Base-by-base conservation (phyloP, 192 early-diverging fungal genomes). In the Thoreauomyces humboldtii region DNA sequence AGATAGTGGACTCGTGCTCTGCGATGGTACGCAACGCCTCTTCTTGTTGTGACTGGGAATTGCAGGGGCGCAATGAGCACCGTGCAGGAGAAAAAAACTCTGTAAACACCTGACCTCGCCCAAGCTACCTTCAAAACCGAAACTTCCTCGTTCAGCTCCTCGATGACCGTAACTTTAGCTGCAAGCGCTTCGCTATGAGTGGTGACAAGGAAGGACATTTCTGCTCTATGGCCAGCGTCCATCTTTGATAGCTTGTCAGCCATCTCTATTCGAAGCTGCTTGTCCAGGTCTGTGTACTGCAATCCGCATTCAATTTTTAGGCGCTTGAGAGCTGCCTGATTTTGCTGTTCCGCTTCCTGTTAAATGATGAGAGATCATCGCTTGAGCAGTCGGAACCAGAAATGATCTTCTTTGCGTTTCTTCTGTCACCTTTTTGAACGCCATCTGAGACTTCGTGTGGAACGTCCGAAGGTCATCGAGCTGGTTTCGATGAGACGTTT, bases 381-480 rank as follows among this genome's bases (percentile, higher is more conserved):
- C 17, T 12, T 41, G 11, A 41, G 38, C 11, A 41, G 38, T 17
- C 17, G 17, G 38, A 12, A 57, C 17, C n/a, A n/a, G n/a, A n/a
- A n/a, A n/a, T n/a, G n/a, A n/a, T n/a, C 59, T 6, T 43, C 7
- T 22, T 17, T 33, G 7, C 33, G 43, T 24, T 7, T 29, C 27
- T 46, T 9, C 7, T 7, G 2, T 31, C 29, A 79, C 77, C 72
- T 76, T 80, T 57, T 81, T 77, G 34, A 67, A 67, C 35, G 57
- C 59, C 7, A 81, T 21, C 14, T 67, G 46, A 46, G 67, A 47
- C 21, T 66, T 70, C 14, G 75, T 73, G 52, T 73, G 50, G 36
- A 64, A 60, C 22, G 76, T 72, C 41, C 66, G 38, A 35, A 83
- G 34, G 12, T 81, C 72, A 27, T 79, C 76, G 31, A 83, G 44